These are phyloP conservation scores for Boletus rubescentipes DNA, from an alignment of 768 basidiomycete species.

Conservation along the genomic window DNA sequence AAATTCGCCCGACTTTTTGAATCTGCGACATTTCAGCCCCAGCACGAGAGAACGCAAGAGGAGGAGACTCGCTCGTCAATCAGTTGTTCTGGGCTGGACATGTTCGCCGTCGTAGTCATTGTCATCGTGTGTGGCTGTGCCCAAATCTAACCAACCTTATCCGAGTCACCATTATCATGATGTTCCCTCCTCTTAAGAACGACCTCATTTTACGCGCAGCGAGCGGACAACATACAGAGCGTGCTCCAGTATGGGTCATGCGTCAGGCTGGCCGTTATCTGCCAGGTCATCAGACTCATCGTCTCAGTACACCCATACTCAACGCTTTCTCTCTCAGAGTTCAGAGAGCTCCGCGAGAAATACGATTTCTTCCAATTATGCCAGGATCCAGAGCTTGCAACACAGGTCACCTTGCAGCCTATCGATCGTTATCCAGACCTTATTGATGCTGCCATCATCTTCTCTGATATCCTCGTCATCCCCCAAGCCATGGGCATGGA, in stretches of 20 bases:
- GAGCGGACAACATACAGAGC: constrained; percentile 81
- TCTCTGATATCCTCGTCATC: constrained; percentile 96
- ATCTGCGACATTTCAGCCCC: constrained; percentile 41
- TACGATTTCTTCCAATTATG: constrained; percentile 97
- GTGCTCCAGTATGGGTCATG: constrained; percentile 99
- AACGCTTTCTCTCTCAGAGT: constrained; percentile 54
- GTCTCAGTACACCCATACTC: neutral
- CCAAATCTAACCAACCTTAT: neutral
- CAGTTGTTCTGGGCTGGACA: constrained; percentile 58
- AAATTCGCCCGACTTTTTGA: constrained; percentile 80
- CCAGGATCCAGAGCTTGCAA: constrained; percentile 86
- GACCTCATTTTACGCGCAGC: constrained; percentile 90
- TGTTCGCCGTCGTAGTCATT: constrained; percentile 46
- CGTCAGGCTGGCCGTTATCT: constrained; percentile 95
- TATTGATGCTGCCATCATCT: constrained; percentile 96
- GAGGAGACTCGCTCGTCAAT: constrained; percentile 57
- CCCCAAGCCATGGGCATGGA: constrained; percentile 98
- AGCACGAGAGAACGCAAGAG: neutral
- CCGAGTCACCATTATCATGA: constrained; percentile 33
- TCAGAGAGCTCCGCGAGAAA: constrained; percentile 76
- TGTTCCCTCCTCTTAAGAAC: constrained; percentile 78
- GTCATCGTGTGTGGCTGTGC: constrained; percentile 14
- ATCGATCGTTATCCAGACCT: constrained; percentile 84
- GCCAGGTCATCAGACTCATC: constrained; percentile 57
- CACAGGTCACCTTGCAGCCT: constrained; percentile 89